A percentile compares a stretch with the other conserved stretches of the same genome.
phyloP scores from a whole-genome alignment of 805 yeast genomes.

The Spathaspora boniae region DNA sequence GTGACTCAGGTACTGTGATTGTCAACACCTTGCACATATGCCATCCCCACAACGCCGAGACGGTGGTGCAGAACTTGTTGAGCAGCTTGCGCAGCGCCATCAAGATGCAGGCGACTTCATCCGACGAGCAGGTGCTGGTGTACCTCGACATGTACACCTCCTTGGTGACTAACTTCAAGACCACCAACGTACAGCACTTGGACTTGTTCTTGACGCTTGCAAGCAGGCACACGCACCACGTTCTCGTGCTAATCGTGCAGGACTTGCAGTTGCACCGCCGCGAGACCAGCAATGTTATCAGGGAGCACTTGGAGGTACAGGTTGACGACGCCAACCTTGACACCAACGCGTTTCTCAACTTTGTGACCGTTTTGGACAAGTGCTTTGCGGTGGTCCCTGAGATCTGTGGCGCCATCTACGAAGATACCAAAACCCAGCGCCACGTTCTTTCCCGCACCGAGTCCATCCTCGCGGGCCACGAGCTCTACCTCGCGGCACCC shows the following conservation, averaged over 20 bases:
- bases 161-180: conserved; percentile 17
- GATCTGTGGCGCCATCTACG: conserved; percentile 18
- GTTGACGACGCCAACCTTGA: conserved; percentile 12
- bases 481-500: conserved; percentile 10
- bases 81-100: conserved; percentile 4
- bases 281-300: conserved; percentile 15
- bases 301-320: conserved; percentile 20
- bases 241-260: conserved; percentile 21
- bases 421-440: conserved; percentile 15
- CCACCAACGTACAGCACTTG: conserved; percentile 18
- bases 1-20: conserved; percentile 11
- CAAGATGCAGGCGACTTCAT: conserved; percentile 1
- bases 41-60: conserved; percentile 4
- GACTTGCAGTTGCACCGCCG: conserved; percentile 15
- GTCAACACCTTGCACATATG: conserved; percentile 8
- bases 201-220: conserved; percentile 17
- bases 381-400: conserved; percentile 29
- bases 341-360: conserved; percentile 17
- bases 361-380: conserved; percentile 17
- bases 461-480: neutral
- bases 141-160: conserved; percentile 18
- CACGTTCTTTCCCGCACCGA: conserved; percentile 10
- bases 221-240: conserved; percentile 11
- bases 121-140: conserved; percentile 6
- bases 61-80: conserved; percentile 5